Evolutionary conservation across 2,329 filamentous ascomycete species (phyloP).

Genomic region (Pseudocercospora musae): DNA sequence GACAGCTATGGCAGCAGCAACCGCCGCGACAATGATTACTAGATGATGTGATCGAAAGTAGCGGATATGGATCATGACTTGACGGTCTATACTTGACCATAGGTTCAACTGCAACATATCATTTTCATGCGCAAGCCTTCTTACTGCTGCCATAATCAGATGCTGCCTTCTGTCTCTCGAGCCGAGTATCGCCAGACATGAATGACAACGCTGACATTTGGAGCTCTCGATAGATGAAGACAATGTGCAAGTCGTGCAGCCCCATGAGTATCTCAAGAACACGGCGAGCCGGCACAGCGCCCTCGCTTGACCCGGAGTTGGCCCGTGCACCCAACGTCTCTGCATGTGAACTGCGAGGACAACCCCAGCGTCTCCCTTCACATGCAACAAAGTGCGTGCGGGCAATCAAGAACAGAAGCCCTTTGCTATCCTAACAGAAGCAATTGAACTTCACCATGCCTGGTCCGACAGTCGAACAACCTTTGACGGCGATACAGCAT

Average conservation of each 20-base stretch:
- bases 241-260: too few relatives aligned
- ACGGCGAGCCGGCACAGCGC: background rate
- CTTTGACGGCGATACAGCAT: background rate
- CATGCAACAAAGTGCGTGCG: background rate
- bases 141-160: background rate
- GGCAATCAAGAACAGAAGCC: background rate
- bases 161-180: background rate
- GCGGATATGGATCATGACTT: background rate
- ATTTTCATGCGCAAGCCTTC: background rate
- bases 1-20: conserved; percentile 6
- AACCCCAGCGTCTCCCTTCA: background rate
- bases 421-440: too few relatives aligned
- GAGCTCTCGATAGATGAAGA: too few relatives aligned
- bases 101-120: background rate
- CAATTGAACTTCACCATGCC: background rate
- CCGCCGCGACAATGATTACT: conserved; percentile 4
- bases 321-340: background rate
- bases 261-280: background rate
- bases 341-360: background rate
- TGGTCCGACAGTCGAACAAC: background rate
- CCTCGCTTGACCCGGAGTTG: background rate
- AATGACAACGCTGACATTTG: background rate
- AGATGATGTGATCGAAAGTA: background rate
- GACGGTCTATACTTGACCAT: background rate
- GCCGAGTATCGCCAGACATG: background rate